These are phyloP conservation scores for Pseudocercospora cruenta DNA, from an alignment of 2,329 filamentous ascomycete genomes.

Conservation along the genomic window DNA sequence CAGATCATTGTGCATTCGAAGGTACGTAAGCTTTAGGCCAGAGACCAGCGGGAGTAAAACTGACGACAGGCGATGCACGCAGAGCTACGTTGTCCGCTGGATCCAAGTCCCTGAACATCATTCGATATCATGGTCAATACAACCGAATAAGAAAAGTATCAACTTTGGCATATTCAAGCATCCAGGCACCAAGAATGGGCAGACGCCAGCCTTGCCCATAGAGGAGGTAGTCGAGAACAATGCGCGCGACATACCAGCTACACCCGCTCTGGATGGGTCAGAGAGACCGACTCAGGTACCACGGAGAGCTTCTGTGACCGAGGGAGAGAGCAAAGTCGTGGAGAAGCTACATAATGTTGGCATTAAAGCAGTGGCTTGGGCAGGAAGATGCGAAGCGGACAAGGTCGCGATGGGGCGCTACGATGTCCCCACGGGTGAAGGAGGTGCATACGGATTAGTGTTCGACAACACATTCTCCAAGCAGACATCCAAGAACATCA, in stretches of 20 bases:
- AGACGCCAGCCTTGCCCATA: slow-evolving; percentile 48
- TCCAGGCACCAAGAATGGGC: slow-evolving; percentile 70
- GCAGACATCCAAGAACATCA: slow-evolving; percentile 89
- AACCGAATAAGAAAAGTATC: slow-evolving; percentile 97
- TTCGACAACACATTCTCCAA: slow-evolving; percentile 99
- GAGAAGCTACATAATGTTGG: slow-evolving; percentile 67
- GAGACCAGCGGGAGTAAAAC: background rate
- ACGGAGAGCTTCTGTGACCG: slow-evolving; percentile 48
- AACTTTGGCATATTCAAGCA: slow-evolving; percentile 99
- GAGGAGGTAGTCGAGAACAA: slow-evolving; percentile 45
- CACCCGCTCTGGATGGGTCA: slow-evolving; percentile 43
- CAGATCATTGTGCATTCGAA: slow-evolving; percentile 97
- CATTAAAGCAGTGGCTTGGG: slow-evolving; percentile 71
- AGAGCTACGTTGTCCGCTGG: slow-evolving; percentile 99
- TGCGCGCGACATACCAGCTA: slow-evolving; percentile 42
- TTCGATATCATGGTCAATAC: slow-evolving; percentile 96
- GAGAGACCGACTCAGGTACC: slow-evolving; percentile 45
- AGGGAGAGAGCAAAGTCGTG: slow-evolving; percentile 62
- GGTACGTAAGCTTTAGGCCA: slow-evolving; percentile 58
- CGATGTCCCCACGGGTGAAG: slow-evolving; percentile 73
- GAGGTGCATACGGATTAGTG: slow-evolving; percentile 92
- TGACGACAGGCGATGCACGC: slow-evolving; percentile 9
- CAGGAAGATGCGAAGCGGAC: slow-evolving; percentile 94
- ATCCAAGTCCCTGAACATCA: slow-evolving; percentile 86
- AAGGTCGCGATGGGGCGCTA: slow-evolving; percentile 90